Evolutionary conservation across 2,329 filamentous ascomycete genomes (phyloP).

Genomic region (Aureobasidium sp.): DNA sequence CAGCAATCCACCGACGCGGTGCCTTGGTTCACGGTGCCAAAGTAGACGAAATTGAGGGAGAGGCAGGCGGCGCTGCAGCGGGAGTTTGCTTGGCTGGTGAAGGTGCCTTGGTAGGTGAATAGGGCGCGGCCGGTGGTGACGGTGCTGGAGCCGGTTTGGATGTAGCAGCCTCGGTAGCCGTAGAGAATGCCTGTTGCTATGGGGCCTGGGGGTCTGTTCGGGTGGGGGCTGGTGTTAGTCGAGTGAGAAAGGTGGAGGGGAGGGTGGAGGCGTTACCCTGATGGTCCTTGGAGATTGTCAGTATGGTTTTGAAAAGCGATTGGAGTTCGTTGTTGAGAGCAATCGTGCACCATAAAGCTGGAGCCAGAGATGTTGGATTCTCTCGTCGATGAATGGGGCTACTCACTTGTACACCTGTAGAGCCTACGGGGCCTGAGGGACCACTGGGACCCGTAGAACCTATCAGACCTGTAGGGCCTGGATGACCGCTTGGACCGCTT

Average conservation of each 20-base stretch:
- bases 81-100: slow-evolving; percentile 16
- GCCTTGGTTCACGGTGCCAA: slow-evolving; percentile 21
- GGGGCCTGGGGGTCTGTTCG: slow-evolving; percentile 10
- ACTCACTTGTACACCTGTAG: slow-evolving; percentile 5
- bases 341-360: too few relatives aligned
- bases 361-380: neutral
- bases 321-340: too few relatives aligned
- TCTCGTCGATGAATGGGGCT: neutral
- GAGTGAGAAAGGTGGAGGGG: neutral
- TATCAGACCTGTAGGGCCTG: neutral
- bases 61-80: slow-evolving; percentile 18
- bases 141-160: slow-evolving; percentile 19
- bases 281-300: neutral
- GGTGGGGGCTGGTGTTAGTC: neutral
- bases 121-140: slow-evolving; percentile 20
- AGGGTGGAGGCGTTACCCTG: slow-evolving; percentile 1
- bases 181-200: slow-evolving; percentile 15
- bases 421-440: slow-evolving; percentile 2
- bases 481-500: neutral
- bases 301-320: neutral
- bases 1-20: slow-evolving; percentile 21
- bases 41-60: slow-evolving; percentile 18
- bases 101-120: slow-evolving; percentile 18
- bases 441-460: slow-evolving; percentile 14
- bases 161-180: slow-evolving; percentile 24